These are phyloP conservation scores for Elongisporangium prolatum DNA, from an alignment of 352 stramenopile genomes.

Conservation along the genomic window DNA sequence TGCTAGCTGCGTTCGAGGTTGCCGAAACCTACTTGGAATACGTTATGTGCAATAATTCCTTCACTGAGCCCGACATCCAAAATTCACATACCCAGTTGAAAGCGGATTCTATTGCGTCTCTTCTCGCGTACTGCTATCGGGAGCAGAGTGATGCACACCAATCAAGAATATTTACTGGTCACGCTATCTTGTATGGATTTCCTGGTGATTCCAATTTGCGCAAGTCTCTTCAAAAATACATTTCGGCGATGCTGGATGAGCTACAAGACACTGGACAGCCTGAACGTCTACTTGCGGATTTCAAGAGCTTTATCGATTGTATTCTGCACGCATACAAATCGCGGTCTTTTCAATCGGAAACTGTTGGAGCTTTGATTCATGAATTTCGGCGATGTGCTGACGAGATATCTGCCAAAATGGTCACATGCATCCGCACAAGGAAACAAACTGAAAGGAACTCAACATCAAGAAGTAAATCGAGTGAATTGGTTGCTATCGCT, in stretches of 20 bases:
- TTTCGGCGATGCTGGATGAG: conserved; percentile 42
- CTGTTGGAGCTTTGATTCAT: conserved; percentile 18
- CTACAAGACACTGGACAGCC: conserved; percentile 1
- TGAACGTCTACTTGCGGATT: conserved; percentile 7
- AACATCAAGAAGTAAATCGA: neutral
- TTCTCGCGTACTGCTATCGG: conserved; percentile 52
- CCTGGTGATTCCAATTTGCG: conserved; percentile 15
- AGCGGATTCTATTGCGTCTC: conserved; percentile 46
- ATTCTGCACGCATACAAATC: conserved; percentile 28
- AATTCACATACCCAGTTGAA: conserved; percentile 46
- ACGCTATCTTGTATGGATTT: conserved; percentile 51
- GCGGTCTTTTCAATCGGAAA: conserved; percentile 18
- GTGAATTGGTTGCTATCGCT: too few species aligned
- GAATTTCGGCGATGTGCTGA: conserved; percentile 33
- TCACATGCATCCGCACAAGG: conserved; percentile 16
- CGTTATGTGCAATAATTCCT: conserved; percentile 40
- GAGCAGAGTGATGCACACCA: conserved; percentile 22
- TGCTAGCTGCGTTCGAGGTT: conserved; percentile 45
- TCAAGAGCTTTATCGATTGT: conserved; percentile 34
- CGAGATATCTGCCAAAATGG: conserved; percentile 13
- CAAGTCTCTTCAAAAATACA: conserved; percentile 43
- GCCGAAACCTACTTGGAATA: conserved; percentile 58
- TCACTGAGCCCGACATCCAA: conserved; percentile 22
- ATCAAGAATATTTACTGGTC: conserved; percentile 33
- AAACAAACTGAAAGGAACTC: neutral